Percentiles rank a stretch among this genome's conserved stretches.
phyloP scores from a whole-genome alignment of 73 alveolate species.

The Tetrahymena elliotti region DNA sequence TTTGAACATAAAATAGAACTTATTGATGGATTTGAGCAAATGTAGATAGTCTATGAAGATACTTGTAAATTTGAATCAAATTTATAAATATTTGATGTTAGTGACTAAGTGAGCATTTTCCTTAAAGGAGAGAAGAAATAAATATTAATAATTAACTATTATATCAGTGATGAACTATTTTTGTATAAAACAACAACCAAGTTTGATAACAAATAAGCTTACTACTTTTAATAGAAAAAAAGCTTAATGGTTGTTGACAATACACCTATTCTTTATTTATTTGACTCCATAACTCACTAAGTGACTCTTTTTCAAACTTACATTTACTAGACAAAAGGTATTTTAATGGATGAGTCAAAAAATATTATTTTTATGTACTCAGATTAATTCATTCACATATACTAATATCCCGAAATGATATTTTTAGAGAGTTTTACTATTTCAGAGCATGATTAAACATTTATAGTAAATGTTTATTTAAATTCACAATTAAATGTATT shows the following conservation, averaged over 20 bases:
- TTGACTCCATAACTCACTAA: not conserved
- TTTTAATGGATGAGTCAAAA: not conserved
- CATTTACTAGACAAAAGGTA: not conserved
- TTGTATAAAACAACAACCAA: not conserved
- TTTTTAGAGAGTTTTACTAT: not conserved
- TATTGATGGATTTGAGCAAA: too few relatives aligned
- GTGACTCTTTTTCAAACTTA: not conserved
- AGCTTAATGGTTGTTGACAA: not conserved
- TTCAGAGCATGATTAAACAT: not conserved
- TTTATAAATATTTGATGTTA: not conserved
- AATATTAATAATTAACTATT: too few relatives aligned
- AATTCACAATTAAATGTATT: not conserved
- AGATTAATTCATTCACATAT: not conserved
- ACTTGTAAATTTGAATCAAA: not conserved
- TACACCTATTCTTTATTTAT: not conserved
- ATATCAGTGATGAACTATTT: too few relatives aligned
- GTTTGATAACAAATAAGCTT: not conserved
- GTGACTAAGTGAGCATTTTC: not conserved
- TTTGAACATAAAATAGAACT: too few relatives aligned
- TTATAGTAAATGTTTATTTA: too few relatives aligned
- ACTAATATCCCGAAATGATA: not conserved
- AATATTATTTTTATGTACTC: not conserved
- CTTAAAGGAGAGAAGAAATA: not conserved
- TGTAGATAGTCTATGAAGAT: not conserved
- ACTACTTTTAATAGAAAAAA: not conserved